Evolutionary conservation across 202 grass and related monocot genomes (phyloP).

Genomic region (Bolboschoenoplectus hybrid): DNA sequence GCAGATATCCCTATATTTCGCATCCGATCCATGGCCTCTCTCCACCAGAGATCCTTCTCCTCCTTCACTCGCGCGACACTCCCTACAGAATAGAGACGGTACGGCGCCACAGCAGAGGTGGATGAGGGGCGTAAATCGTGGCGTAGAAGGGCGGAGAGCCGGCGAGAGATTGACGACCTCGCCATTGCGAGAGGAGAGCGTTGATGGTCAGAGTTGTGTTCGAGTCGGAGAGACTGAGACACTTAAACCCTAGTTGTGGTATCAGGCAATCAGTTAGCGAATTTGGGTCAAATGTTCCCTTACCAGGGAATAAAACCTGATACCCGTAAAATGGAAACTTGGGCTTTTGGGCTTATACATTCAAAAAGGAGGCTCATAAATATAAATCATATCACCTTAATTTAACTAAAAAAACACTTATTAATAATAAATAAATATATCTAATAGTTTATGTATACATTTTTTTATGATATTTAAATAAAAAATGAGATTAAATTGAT

Average conservation of each 20-base stretch:
- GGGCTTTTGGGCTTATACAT: background rate
- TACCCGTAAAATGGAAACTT: background rate
- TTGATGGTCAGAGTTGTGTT: background rate
- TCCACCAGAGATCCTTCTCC: slow-evolving; percentile 79
- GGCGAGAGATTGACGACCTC: slow-evolving; percentile 53
- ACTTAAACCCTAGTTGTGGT: slow-evolving; percentile 32
- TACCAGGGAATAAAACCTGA: background rate
- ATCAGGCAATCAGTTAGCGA: background rate
- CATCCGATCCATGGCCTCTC: slow-evolving; percentile 83
- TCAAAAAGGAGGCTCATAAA: background rate
- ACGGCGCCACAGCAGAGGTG: slow-evolving; percentile 28
- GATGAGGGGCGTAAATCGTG: slow-evolving; percentile 42
- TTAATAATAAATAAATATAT: too few species aligned
- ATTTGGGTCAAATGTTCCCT: background rate
- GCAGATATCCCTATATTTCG: slow-evolving; percentile 96
- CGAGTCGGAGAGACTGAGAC: background rate
- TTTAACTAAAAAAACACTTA: too few species aligned
- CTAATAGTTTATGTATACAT: too few species aligned
- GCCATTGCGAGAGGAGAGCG: slow-evolving; percentile 60
- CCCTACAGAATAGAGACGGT: slow-evolving; percentile 60
- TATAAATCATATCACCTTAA: too few species aligned
- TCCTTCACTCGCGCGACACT: slow-evolving; percentile 67
- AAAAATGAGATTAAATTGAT: too few species aligned
- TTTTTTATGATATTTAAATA: too few species aligned
- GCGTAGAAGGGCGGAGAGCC: slow-evolving; percentile 60